Percentiles rank a stretch among this genome's conserved stretches.
phyloP scores from a whole-genome alignment of 331 rosid species.

The Prunus yedoensis region DNA sequence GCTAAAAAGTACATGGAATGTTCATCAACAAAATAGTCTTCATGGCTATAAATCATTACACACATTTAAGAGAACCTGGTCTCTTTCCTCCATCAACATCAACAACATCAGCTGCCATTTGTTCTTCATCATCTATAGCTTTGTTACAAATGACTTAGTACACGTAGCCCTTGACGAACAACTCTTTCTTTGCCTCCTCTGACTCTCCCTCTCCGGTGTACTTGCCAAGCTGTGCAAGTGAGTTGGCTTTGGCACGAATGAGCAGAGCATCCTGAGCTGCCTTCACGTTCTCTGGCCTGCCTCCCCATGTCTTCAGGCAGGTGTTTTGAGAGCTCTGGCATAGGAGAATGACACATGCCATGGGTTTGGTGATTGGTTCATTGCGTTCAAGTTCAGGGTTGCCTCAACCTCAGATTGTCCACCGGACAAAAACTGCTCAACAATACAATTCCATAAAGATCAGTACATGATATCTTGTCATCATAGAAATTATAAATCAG shows the following conservation, averaged over 20 bases:
- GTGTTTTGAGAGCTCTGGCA: slow-evolving; percentile 99
- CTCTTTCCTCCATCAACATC: slow-evolving; percentile 26
- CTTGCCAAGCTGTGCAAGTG: slow-evolving; percentile 94
- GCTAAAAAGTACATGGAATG: slow-evolving; percentile 42
- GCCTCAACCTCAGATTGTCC: slow-evolving; percentile 99
- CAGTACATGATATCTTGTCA: not conserved
- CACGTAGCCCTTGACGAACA: slow-evolving; percentile 81
- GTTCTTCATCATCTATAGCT: slow-evolving; percentile 17
- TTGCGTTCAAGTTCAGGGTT: slow-evolving; percentile 88
- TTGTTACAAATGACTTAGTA: slow-evolving; percentile 45
- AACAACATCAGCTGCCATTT: slow-evolving; percentile 13
- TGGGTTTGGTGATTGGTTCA: slow-evolving; percentile 80
- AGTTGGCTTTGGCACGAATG: slow-evolving; percentile 85
- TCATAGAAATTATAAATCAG: not conserved
- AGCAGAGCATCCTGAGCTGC: slow-evolving; percentile 79
- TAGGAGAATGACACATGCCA: slow-evolving; percentile 99
- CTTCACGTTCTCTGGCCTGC: slow-evolving; percentile 77
- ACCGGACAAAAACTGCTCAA: slow-evolving; percentile 86
- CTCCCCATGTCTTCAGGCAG: slow-evolving; percentile 89
- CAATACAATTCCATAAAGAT: slow-evolving; percentile 10
- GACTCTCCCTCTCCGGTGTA: slow-evolving; percentile 92
- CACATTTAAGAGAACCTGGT: slow-evolving; percentile 41
- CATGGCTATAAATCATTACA: slow-evolving; percentile 49
- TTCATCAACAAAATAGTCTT: slow-evolving; percentile 58
- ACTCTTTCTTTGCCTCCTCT: slow-evolving; percentile 73